Conservation (phyloP, 257 asterid species). For the Craterostigma plantagineum region DNA sequence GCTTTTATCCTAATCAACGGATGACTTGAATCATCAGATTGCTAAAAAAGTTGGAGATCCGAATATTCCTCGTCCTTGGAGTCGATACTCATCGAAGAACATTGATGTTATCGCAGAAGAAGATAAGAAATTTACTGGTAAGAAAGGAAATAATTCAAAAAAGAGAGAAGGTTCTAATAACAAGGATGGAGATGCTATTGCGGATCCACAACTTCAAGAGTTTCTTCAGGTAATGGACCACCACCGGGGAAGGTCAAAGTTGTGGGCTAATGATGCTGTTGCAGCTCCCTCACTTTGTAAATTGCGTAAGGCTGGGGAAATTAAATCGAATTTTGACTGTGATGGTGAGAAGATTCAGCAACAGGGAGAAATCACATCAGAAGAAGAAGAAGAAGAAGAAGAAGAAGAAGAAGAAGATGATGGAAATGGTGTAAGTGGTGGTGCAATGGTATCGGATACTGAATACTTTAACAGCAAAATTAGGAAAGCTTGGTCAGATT, state of each 20-base stretch:
- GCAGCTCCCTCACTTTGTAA: slow-evolving; percentile 24
- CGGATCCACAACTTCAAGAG: slow-evolving; percentile 59
- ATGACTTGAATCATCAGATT: slow-evolving; percentile 37
- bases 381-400: no score
- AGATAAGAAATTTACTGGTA: slow-evolving; percentile 14
- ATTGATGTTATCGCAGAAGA: slow-evolving; percentile 23
- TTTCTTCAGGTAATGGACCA: slow-evolving; percentile 82
- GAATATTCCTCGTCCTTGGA: slow-evolving; percentile 84
- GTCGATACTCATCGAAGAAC: slow-evolving; percentile 54
- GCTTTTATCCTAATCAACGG: background rate
- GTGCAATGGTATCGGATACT: slow-evolving; percentile 41
- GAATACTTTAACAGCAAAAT: slow-evolving; percentile 70
- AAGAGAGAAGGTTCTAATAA: slow-evolving; percentile 20
- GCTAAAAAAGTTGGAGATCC: slow-evolving; percentile 86
- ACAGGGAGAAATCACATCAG: slow-evolving; percentile 15
- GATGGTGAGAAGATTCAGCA: slow-evolving; percentile 18
- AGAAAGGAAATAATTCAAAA: slow-evolving; percentile 17
- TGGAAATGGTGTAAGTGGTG: slow-evolving; percentile 18
- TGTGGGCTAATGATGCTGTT: slow-evolving; percentile 86
- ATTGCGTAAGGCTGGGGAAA: slow-evolving; percentile 13
- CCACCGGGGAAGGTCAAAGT: slow-evolving; percentile 60
- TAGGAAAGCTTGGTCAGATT: slow-evolving; percentile 52
- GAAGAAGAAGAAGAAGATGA: slow-evolving; percentile 8
- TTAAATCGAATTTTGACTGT: slow-evolving; percentile 13
- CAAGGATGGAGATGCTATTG: slow-evolving; percentile 26